Evolutionary conservation across 768 basidiomycete species (phyloP).

Genomic region (Russula olivacea): DNA sequence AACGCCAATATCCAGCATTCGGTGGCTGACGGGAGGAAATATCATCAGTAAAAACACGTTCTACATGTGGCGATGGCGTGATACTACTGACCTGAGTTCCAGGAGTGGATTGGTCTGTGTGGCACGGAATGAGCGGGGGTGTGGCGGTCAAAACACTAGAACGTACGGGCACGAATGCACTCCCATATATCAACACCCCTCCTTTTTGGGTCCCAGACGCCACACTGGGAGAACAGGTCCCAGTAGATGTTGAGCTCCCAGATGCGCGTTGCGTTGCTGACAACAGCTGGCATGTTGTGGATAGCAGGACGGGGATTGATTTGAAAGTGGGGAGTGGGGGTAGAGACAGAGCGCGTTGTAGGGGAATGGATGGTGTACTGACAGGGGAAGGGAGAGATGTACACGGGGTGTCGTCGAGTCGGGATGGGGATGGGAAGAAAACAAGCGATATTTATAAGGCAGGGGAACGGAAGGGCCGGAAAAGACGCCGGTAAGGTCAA

Average conservation of each 20-base stretch:
- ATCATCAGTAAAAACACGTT: conserved; percentile 7
- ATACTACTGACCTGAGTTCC: conserved; percentile 38
- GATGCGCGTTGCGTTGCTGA: conserved; percentile 60
- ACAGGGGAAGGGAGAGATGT: conserved; percentile 3
- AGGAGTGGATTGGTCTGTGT: conserved; percentile 54
- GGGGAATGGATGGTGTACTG: conserved; percentile 15
- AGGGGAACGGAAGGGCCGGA: conserved; percentile 18
- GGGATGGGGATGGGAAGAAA: conserved; percentile 9
- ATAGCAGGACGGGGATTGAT: not conserved
- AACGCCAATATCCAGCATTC: conserved; percentile 41
- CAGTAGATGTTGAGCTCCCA: conserved; percentile 68
- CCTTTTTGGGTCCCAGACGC: conserved; percentile 61
- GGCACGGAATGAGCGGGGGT: conserved; percentile 12
- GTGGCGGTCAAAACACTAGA: conserved; percentile 3
- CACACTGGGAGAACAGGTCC: conserved; percentile 60
- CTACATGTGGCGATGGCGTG: not conserved
- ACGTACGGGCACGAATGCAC: conserved; percentile 63
- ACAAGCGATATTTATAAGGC: conserved; percentile 21
- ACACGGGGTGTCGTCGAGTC: conserved; percentile 2
- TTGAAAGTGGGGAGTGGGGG: not conserved
- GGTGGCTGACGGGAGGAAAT: conserved; percentile 35
- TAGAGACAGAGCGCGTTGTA: not conserved
- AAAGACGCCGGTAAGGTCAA: conserved; percentile 16
- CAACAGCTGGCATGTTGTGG: conserved; percentile 39
- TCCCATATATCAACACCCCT: conserved; percentile 74